A percentile compares a stretch with the other conserved stretches of the same genome.
Evolutionary conservation across 495 filamentous ascomycete species (phyloP).

Genomic region (Neurospora sp.): DNA sequence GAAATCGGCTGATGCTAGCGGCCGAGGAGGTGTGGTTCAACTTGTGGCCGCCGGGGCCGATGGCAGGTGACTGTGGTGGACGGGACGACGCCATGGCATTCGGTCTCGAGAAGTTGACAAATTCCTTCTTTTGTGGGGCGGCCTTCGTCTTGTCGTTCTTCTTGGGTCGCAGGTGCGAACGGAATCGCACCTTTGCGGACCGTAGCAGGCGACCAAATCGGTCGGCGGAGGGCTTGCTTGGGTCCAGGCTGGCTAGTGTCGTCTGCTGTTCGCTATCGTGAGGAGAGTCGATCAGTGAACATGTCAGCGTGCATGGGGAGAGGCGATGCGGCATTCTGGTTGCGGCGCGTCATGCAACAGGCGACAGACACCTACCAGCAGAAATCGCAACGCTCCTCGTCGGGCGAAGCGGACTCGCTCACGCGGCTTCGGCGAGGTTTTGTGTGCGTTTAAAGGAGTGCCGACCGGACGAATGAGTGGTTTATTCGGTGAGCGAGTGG

Average conservation of each 20-base stretch:
- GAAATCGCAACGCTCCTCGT: background rate
- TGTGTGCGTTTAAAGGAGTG: background rate
- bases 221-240: background rate
- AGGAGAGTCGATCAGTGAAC: background rate
- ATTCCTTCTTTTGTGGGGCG: background rate
- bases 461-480: background rate
- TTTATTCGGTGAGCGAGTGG: background rate
- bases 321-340: background rate
- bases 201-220: background rate
- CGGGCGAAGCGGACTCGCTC: background rate
- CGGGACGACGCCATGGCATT: background rate
- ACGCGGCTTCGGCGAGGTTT: background rate
- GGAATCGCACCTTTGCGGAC: background rate
- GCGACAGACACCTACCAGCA: background rate
- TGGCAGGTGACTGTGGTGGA: background rate
- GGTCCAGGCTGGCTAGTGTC: background rate
- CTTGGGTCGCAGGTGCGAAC: background rate
- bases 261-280: background rate
- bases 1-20: slow-evolving; percentile 35
- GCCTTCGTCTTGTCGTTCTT: background rate
- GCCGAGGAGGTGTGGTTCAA: background rate
- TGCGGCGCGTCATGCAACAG: background rate
- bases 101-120: background rate
- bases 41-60: background rate
- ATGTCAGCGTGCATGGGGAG: background rate